These are phyloP conservation scores for Styphnolobium japonicum DNA, from an alignment of 306 rosid species.

Conservation along the genomic window DNA sequence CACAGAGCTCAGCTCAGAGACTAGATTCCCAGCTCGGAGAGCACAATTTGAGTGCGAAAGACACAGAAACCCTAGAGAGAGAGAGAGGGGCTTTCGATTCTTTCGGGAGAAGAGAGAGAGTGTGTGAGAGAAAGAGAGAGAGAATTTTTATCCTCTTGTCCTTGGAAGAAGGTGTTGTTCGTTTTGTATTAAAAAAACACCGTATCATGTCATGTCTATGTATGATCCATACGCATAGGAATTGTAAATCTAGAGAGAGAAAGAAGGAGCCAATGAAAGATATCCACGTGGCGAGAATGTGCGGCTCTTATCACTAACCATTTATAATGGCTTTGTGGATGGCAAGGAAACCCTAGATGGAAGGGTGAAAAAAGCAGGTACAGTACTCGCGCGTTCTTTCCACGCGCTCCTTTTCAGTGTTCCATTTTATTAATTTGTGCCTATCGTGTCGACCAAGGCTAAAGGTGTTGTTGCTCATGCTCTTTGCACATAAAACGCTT, in stretches of 20 bases:
- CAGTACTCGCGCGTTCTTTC: slow-evolving; percentile 36
- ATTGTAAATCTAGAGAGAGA: slow-evolving; percentile 31
- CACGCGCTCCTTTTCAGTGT: slow-evolving; percentile 48
- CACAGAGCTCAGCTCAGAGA: slow-evolving; percentile 23
- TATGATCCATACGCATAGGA: slow-evolving; percentile 31
- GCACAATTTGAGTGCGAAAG: slow-evolving; percentile 59
- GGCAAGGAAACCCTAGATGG: slow-evolving; percentile 73
- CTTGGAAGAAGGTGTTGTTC: slow-evolving; percentile 41
- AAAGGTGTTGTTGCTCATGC: slow-evolving; percentile 53
- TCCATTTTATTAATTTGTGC: slow-evolving; percentile 42
- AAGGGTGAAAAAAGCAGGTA: slow-evolving; percentile 5
- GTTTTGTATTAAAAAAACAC: slow-evolving; percentile 30
- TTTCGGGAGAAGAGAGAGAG: slow-evolving; percentile 26
- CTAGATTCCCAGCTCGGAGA: slow-evolving; percentile 35
- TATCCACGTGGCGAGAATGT: slow-evolving; percentile 41
- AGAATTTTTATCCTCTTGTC: slow-evolving; percentile 49
- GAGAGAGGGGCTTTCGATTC: slow-evolving; percentile 46
- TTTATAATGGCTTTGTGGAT: slow-evolving; percentile 35
- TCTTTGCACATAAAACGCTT: slow-evolving; percentile 49
- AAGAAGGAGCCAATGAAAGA: background rate
- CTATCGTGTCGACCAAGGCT: slow-evolving; percentile 66
- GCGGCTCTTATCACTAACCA: slow-evolving; percentile 64
- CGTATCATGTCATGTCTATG: slow-evolving; percentile 35
- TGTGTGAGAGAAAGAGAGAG: slow-evolving; percentile 21
- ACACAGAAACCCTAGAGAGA: slow-evolving; percentile 74